A percentile compares a stretch with the other conserved stretches of the same genome.
Conservation (phyloP, 768 basidiomycete species). For the Tephrocybe sp. region DNA sequence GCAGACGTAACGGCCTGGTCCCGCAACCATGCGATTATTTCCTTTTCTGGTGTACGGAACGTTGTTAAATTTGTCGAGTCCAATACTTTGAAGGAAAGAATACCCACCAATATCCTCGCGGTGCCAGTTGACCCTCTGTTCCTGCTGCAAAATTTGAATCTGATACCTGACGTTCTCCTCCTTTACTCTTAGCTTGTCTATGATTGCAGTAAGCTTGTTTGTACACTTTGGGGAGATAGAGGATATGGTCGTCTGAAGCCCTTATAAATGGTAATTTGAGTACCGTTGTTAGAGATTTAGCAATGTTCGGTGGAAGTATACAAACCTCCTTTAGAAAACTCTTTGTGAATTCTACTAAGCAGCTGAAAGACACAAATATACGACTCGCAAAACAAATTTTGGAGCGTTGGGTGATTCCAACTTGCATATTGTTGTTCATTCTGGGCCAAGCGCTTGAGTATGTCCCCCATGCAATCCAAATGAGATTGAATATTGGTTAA, state of each 20-base stretch:
- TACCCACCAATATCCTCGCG: neutral
- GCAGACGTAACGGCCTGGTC: neutral
- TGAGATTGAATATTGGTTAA: neutral
- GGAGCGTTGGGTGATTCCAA: neutral
- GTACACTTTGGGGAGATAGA: neutral
- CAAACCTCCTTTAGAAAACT: neutral
- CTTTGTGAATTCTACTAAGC: conserved; percentile 1
- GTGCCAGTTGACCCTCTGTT: neutral
- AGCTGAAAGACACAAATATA: neutral
- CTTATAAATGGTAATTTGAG: neutral
- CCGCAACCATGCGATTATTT: neutral
- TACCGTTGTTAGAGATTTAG: neutral
- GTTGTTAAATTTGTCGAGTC: too few relatives aligned
- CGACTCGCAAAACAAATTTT: neutral
- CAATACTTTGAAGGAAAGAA: neutral
- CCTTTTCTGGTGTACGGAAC: neutral
- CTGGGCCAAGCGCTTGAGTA: neutral
- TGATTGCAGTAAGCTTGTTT: neutral
- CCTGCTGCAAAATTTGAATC: neutral
- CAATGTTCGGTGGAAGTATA: neutral
- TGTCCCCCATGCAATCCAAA: neutral
- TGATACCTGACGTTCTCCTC: neutral
- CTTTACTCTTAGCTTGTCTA: neutral
- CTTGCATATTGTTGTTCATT: neutral
- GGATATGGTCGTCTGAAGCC: neutral